Evolutionary conservation across 2,329 filamentous ascomycete species (phyloP), one percentile per base, ranked within the genome.

Genomic region (Aspergillus uvarum): DNA sequence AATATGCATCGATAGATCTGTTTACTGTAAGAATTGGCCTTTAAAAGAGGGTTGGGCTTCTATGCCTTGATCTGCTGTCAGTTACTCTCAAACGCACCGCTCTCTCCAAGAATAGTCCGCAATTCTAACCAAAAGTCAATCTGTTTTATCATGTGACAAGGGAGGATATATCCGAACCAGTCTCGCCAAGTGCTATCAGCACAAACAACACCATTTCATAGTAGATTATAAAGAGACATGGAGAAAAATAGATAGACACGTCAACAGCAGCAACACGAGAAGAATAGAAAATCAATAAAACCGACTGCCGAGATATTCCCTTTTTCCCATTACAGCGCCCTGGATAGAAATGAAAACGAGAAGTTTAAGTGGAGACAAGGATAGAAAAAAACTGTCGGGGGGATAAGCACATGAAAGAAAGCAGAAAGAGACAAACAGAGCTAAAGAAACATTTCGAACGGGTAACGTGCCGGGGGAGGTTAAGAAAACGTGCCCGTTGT

Each of bases 321-420:
- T 68, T 71, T 74, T 74, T 73, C 70, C 73, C 71, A 74, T 76
- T 75, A 74, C 68, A 76, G 74, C 74, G 74, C 74, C 74, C 68
- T 58, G 69, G 65, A 65, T 61, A 70, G 71, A 59, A 71, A 58
- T 65, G 69, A 65, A 68, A 56, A 65, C 66, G 68, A 29, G 66
- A 67, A 60, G 60, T 59, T 59, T 56, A 64, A 66, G 53, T 6
- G 54, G 59, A 61, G 60, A 58, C 62, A 24, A 26, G 52, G 44
- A 47, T 24, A 47, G 16, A 48, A 44, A 60, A 47, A 38, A 47
- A 54, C 24, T 44, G 48, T 47, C n/a, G 22, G 24, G 44, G 51
- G 52, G 61, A 44, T 50, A 59, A 57, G 53, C 61, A 51, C 63
- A 65, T 62, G 69, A 60, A 63, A 52, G 53, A 56, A 55, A 32